Percentiles rank a stretch among this genome's conserved stretches.
These are phyloP conservation scores for Hypseocharis bilobata DNA, from an alignment of 441 rosid genomes.

Conservation along the genomic window DNA sequence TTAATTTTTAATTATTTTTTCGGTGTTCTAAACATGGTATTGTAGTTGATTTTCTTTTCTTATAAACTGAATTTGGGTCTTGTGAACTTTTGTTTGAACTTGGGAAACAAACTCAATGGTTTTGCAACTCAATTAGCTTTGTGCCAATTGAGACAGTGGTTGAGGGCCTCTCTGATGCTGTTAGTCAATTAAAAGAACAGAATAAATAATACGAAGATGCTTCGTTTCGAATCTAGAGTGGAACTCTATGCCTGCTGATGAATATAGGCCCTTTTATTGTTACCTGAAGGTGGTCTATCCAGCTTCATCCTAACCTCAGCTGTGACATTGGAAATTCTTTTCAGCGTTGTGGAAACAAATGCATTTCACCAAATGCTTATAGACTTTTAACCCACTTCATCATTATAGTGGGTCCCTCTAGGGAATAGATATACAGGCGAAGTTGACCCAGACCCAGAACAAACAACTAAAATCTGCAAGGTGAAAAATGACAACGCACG, in stretches of 20 bases:
- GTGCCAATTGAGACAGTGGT: background rate
- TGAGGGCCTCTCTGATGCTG: background rate
- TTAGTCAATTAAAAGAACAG: background rate
- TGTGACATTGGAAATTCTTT: background rate
- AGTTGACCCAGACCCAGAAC: too few species aligned
- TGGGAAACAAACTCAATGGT: too few species aligned
- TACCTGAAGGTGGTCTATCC: background rate
- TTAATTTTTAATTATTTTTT: constrained; percentile 12
- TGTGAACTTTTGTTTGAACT: background rate
- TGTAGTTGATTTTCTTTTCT: background rate
- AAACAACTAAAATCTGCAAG: too few species aligned
- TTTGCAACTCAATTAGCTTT: too few species aligned
- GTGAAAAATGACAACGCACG: too few species aligned
- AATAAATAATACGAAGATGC: background rate
- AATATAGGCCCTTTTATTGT: constrained; percentile 1
- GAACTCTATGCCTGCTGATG: background rate
- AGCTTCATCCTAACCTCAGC: background rate
- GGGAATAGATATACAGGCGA: background rate
- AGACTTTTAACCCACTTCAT: background rate
- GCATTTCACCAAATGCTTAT: background rate
- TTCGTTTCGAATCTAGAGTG: background rate
- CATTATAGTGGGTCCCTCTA: background rate
- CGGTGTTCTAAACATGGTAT: constrained; percentile 14
- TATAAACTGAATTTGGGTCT: background rate
- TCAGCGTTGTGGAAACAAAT: background rate